phyloP scores from a whole-genome alignment of 208 protist genomes.

The Willaertia magna region DNA sequence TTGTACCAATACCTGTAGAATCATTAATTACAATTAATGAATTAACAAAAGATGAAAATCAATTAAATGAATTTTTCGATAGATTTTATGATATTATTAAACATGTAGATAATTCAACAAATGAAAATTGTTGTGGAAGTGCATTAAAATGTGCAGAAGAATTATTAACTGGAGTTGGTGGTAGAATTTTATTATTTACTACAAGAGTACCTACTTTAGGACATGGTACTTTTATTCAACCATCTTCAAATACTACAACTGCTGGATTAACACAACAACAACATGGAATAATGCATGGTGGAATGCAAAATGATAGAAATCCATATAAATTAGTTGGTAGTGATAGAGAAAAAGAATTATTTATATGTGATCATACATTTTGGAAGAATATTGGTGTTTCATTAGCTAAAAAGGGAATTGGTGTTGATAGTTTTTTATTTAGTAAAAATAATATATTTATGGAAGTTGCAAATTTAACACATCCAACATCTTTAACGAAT shows the following conservation, averaged over 20 bases:
- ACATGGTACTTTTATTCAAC: not conserved
- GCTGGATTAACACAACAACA: too few relatives aligned
- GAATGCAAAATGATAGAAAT: not conserved
- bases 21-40: not conserved
- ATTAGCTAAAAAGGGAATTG: not conserved
- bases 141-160: not conserved
- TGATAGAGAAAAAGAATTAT: not conserved
- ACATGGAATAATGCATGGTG: too few relatives aligned
- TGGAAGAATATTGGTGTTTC: not conserved
- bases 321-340: not conserved
- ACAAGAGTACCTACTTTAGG: not conserved
- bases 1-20: not conserved
- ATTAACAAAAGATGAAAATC: not conserved
- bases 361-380: not conserved
- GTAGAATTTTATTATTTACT: not conserved
- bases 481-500: not conserved
- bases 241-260: not conserved
- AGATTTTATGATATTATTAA: not conserved
- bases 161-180: not conserved
- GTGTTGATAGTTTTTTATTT: not conserved
- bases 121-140: not conserved
- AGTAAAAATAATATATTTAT: not conserved
- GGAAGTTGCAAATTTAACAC: not conserved
- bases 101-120: not conserved
- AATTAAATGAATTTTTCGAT: not conserved